Base-by-base conservation (phyloP, 2,329 filamentous ascomycete genomes). In the Claviceps africana region DNA sequence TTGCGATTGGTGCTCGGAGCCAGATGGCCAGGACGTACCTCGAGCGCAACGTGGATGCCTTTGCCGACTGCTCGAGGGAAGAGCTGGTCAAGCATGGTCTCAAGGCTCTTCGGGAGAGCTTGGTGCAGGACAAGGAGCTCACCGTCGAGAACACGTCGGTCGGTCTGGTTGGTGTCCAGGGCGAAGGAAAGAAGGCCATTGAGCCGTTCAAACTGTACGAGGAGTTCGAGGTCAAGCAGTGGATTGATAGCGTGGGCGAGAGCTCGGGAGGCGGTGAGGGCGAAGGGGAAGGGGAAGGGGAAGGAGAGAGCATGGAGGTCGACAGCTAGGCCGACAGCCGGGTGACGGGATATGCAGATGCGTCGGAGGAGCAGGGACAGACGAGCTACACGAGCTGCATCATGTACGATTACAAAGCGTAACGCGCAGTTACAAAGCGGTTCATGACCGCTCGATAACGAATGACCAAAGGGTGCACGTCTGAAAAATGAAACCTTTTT, bases 1-100 rank as follows among this genome's bases (percentile, higher is more conserved):
- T 91, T 66, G 91, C 90, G 54, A 98, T 98, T 67, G 93, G 93
- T 51, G 93, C 93, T 47, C 79, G 93, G 61, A 93, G 86, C 68
- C 93, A 98, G 75, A 97, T 97, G 88, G 93, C 93, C 25, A 78
- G 93, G 64, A 98, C 93, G 57, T 98, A 98, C 70, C 76, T 98
- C 52, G 93, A 98, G 78, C 80, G 88, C 64, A 86, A 96, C 71
- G 72, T 96, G 56, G 90, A 95, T 57, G 73, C 82, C 59, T 97
- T 98, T 67, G 78, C 81, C 62, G 77, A 78, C 58, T 83, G 82
- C 65, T 81, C 77, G 57, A 77, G 87, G 62, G 91, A 96, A 65
- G 87, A 95, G 70, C 74, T 98, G 64, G 83, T 98, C 62, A 82
- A 82, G 70, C 93, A 98, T 73, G 93, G 91, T 33, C 74, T 98